Base-by-base conservation (phyloP, 345 rosid species). In the Acer negundo region DNA sequence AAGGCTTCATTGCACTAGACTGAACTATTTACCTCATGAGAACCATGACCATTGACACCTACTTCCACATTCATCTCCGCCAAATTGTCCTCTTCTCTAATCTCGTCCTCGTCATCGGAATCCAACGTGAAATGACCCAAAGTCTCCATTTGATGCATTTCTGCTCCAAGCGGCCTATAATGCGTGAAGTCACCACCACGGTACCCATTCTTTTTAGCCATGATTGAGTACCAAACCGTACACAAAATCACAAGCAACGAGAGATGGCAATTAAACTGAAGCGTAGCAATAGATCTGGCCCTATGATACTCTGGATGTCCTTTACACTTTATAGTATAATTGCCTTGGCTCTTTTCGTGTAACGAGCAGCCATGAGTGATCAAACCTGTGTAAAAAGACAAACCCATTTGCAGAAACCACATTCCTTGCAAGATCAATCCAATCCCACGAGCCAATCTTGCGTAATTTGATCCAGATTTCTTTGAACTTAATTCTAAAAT, bases 331-430 rank as follows among this genome's bases (percentile, higher is more conserved):
- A 95, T 84, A 7, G 94, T 91, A 81, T 83, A 93, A 75, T 95
- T 92, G 53, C 97, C 98, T 79, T 92, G 81, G 55, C 94, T 91
- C 80, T 86, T 90, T 71, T 83, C 90, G 42, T 84, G 90, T 71
- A 92, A 81, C 6, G 84, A 58, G 81, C 98, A 95, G 22, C 96
- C 97, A 26, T 90, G 86, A 76, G 89, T 86, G 19, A 92, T 84
- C 87, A 89, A 82, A 69, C 68, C 70, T 10, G 95, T 82, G 85
- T 81, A 95, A 79, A 95, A 92, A 10, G 98, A 90, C 64, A 92
- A 16, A 42, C 96, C 90, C 99, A 95, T 93, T 68, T 95, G 99
- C 78, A 93, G 59, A 82, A 93, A 90, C 99, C 99, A 95, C 3
- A 84, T 87, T 23, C 98, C 98, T 76, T 93, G 98, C 85, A 93